Conservation (phyloP, 2,329 filamentous ascomycete species). For the Ophiostoma sp. region DNA sequence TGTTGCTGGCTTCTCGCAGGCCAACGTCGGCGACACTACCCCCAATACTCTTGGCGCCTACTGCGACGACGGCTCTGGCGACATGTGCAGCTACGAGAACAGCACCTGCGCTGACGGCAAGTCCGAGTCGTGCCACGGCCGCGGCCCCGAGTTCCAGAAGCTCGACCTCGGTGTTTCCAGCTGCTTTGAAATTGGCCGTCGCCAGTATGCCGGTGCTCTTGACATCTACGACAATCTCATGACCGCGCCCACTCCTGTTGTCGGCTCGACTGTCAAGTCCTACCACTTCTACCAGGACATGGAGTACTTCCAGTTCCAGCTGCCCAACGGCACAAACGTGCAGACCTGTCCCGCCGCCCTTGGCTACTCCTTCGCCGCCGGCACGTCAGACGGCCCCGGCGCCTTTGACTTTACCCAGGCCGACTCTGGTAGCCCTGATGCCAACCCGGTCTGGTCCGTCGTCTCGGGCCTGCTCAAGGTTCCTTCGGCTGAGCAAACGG, state of each 20-base stretch:
- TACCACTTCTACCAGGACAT: constrained; percentile 86
- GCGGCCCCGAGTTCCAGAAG: constrained; percentile 63
- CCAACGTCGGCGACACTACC: constrained; percentile 83
- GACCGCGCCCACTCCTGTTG: constrained; percentile 45
- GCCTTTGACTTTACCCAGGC: constrained; percentile 89
- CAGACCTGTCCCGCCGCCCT: constrained; percentile 80
- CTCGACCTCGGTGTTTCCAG: constrained; percentile 68
- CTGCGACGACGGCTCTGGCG: constrained; percentile 76
- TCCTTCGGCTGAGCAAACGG: constrained; percentile 62
- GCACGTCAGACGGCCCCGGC: constrained; percentile 86
- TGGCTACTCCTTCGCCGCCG: constrained; percentile 88
- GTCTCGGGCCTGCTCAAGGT: constrained; percentile 65
- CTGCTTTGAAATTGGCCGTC: constrained; percentile 68
- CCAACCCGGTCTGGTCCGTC: constrained; percentile 71
- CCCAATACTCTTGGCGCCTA: constrained; percentile 80
- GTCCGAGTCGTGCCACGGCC: constrained; percentile 65
- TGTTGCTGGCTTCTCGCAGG: constrained; percentile 85
- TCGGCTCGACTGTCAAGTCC: constrained; percentile 64
- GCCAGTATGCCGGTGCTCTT: constrained; percentile 61
- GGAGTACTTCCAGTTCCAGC: constrained; percentile 65
- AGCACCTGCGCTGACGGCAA: constrained; percentile 73
- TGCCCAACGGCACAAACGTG: constrained; percentile 64
- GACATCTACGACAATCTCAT: constrained; percentile 46
- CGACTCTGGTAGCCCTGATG: constrained; percentile 61
- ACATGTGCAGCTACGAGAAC: constrained; percentile 68